Evolutionary conservation across 2,329 filamentous ascomycete genomes (phyloP).

Genomic region (Diplodia intermedia): DNA sequence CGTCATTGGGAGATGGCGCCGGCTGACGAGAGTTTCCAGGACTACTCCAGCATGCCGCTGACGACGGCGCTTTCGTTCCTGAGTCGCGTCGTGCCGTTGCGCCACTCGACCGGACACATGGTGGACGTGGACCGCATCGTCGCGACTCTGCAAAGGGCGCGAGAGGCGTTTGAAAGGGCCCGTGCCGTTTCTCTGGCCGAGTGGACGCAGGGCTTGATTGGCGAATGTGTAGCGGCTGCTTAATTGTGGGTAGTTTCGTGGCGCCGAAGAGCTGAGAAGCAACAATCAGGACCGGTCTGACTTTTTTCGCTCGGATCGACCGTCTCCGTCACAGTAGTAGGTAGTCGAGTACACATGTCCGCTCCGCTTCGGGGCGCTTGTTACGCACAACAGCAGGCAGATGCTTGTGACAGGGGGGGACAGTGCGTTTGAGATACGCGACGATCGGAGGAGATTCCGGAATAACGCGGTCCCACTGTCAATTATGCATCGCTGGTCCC

Average conservation of each 20-base stretch:
- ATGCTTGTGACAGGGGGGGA: not conserved
- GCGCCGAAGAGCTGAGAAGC: not conserved
- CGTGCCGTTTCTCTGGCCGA: not conserved
- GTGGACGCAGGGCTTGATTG: not conserved
- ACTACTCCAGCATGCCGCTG: conserved; percentile 15
- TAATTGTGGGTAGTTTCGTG: not conserved
- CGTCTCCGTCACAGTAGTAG: no score
- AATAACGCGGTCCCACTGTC: not conserved
- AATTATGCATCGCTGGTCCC: not conserved
- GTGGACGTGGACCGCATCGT: not conserved
- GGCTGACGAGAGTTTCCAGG: not conserved
- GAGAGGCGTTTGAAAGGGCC: not conserved
- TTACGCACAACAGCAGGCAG: not conserved
- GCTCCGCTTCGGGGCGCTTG: not conserved
- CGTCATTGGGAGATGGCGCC: not conserved
- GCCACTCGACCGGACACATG: not conserved
- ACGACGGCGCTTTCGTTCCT: conserved; percentile 1
- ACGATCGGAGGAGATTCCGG: not conserved
- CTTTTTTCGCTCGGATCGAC: no score
- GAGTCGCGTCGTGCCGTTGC: not conserved
- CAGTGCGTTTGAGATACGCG: not conserved
- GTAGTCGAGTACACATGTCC: no score
- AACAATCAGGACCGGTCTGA: no score
- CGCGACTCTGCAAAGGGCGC: not conserved
- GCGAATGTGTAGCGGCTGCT: not conserved